A percentile compares a stretch with the other conserved stretches of the same genome.
Conservation (phyloP, 2,329 filamentous ascomycete species). For the Colletotrichum sp. region DNA sequence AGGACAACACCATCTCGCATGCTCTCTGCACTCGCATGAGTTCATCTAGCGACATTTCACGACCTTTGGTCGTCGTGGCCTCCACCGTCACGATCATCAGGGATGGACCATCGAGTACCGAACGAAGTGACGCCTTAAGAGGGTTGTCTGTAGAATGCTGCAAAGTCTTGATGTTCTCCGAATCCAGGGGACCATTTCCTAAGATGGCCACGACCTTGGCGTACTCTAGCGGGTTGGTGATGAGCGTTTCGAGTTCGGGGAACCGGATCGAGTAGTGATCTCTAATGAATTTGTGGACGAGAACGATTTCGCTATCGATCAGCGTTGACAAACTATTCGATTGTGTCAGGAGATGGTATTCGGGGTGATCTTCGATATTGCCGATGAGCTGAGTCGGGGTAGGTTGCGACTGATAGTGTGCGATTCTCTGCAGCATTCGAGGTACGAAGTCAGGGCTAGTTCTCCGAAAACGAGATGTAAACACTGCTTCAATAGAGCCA, state of each 20-base stretch:
- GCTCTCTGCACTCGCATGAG: conserved; percentile 76
- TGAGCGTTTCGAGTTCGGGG: conserved; percentile 87
- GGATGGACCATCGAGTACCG: conserved; percentile 85
- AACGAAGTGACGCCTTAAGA: conserved; percentile 75
- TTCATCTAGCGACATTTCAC: conserved; percentile 76
- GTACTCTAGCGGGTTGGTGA: conserved; percentile 93
- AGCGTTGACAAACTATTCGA: conserved; percentile 89
- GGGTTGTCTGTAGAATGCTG: conserved; percentile 80
- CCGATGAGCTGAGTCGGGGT: conserved; percentile 72
- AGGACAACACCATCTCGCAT: conserved; percentile 85
- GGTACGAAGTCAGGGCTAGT: conserved; percentile 71
- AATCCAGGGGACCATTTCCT: conserved; percentile 87
- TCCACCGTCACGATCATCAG: conserved; percentile 97
- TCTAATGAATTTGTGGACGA: conserved; percentile 95
- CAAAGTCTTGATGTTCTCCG: conserved; percentile 78
- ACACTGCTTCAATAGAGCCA: conserved; percentile 42
- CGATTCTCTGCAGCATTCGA: conserved; percentile 74
- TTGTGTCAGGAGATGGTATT: conserved; percentile 87
- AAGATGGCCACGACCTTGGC: conserved; percentile 94
- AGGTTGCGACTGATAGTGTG: conserved; percentile 74
- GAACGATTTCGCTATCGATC: conserved; percentile 90
- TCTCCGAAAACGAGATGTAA: conserved; percentile 66
- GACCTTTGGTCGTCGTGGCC: conserved; percentile 86
- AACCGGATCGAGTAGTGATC: conserved; percentile 96
- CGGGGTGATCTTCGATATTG: conserved; percentile 89